These are phyloP conservation scores for Plantago lanceolata DNA, from an alignment of 305 asterid species.

Conservation along the genomic window DNA sequence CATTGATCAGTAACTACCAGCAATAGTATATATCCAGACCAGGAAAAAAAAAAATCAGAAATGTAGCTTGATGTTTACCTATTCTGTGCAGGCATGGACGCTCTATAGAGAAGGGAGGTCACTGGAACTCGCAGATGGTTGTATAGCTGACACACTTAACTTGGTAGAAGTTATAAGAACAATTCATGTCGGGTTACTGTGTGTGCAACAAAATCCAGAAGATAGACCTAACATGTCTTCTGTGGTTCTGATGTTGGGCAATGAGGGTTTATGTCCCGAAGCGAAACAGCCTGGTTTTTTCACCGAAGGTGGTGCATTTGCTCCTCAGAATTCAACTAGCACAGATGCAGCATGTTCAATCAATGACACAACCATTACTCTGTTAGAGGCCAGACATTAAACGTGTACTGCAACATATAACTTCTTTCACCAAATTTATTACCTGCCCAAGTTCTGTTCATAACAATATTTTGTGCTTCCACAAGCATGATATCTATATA, in stretches of 20 bases:
- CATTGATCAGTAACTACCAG: too few relatives aligned
- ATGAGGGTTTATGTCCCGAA: conserved; percentile 34
- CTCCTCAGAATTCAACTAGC: conserved; percentile 20
- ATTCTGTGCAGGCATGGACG: conserved; percentile 33
- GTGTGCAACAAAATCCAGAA: conserved; percentile 42
- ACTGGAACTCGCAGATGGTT: conserved; percentile 31
- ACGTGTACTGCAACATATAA: not conserved
- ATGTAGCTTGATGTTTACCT: not conserved
- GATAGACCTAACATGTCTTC: conserved; percentile 51
- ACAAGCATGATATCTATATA: not conserved
- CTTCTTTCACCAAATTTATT: not conserved
- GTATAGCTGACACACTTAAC: conserved; percentile 7
- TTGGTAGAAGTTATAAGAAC: conserved; percentile 27
- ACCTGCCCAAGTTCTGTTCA: not conserved
- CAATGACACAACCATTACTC: conserved; percentile 30
- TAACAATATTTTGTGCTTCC: not conserved
- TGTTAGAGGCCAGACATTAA: conserved; percentile 30
- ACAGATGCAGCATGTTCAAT: conserved; percentile 26
- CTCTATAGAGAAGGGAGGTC: conserved; percentile 36
- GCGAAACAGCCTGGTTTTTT: conserved; percentile 48
- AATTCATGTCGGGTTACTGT: conserved; percentile 38
- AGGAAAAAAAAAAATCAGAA: not conserved
- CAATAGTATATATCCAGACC: not conserved
- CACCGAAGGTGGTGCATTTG: conserved; percentile 25
- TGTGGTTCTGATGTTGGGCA: conserved; percentile 44